Evolutionary conservation across 805 yeast species (phyloP).

Genomic region (Brettanomyces custersianus): DNA sequence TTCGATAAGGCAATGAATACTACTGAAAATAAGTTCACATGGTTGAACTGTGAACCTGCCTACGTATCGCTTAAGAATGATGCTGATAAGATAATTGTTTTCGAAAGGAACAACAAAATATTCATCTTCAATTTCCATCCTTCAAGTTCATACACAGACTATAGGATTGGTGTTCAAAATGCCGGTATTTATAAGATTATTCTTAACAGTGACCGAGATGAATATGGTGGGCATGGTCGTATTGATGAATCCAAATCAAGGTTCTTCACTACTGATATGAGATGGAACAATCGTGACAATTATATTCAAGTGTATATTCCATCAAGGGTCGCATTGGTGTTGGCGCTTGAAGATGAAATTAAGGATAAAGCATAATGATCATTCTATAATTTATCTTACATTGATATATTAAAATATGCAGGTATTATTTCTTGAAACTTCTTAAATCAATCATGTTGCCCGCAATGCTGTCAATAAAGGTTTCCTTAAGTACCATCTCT

Average conservation of each 20-base stretch:
- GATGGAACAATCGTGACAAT: constrained; percentile 76
- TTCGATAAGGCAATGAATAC: constrained; percentile 84
- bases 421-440: not conserved
- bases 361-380: constrained; percentile 4
- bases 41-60: constrained; percentile 66
- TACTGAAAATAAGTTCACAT: constrained; percentile 58
- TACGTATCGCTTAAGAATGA: constrained; percentile 86
- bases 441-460: constrained; percentile 3
- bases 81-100: constrained; percentile 78
- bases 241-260: constrained; percentile 44
- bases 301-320: constrained; percentile 77
- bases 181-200: constrained; percentile 72
- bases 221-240: constrained; percentile 78
- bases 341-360: constrained; percentile 35
- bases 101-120: constrained; percentile 77
- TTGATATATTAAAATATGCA: not conserved
- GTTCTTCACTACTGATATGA: constrained; percentile 62
- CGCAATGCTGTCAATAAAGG: constrained; percentile 17
- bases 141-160: constrained; percentile 70
- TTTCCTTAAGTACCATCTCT: constrained; percentile 16
- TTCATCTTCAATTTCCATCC: constrained; percentile 92
- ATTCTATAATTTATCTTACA: not conserved
- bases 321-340: constrained; percentile 56
- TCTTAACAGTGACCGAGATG: constrained; percentile 60
- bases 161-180: constrained; percentile 79